Conservation (phyloP, 192 early-diverging fungal species). For the Gryganskiella cystojenkinii region DNA sequence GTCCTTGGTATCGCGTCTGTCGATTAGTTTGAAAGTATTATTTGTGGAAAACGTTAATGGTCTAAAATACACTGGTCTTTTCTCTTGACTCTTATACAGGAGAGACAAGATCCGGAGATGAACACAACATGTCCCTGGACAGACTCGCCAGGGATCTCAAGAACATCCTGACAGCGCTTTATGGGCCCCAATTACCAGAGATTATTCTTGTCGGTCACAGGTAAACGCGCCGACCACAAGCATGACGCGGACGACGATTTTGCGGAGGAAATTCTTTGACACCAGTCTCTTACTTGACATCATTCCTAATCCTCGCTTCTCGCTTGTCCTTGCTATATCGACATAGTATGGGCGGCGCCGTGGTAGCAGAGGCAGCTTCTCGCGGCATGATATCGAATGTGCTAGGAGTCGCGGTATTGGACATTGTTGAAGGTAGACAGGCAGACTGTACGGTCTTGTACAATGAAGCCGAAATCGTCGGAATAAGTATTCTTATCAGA, state of each 20-base stretch:
- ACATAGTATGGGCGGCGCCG: slow-evolving; percentile 81
- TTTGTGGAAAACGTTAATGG: no score
- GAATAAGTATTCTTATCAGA: no score
- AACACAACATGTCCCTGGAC: slow-evolving; percentile 65
- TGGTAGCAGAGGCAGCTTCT: slow-evolving; percentile 72
- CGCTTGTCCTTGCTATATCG: background rate
- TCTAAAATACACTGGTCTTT: background rate
- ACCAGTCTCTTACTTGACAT: no score
- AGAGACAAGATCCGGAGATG: slow-evolving; percentile 55
- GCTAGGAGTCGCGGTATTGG: slow-evolving; percentile 74
- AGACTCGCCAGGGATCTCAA: slow-evolving; percentile 68
- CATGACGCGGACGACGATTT: no score
- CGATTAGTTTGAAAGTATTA: no score
- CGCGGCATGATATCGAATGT: slow-evolving; percentile 60
- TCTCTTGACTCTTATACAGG: slow-evolving; percentile 41
- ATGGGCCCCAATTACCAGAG: slow-evolving; percentile 60
- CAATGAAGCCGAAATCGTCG: no score
- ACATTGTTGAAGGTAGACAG: slow-evolving; percentile 84
- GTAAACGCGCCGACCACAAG: no score
- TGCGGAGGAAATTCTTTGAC: no score
- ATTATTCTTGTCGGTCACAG: slow-evolving; percentile 84
- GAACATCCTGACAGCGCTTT: slow-evolving; percentile 57
- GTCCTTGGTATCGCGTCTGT: no score
- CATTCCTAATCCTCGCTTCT: background rate
- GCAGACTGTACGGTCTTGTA: no score